Base-by-base conservation (phyloP, 495 filamentous ascomycete species). In the Penicillium canariense region DNA sequence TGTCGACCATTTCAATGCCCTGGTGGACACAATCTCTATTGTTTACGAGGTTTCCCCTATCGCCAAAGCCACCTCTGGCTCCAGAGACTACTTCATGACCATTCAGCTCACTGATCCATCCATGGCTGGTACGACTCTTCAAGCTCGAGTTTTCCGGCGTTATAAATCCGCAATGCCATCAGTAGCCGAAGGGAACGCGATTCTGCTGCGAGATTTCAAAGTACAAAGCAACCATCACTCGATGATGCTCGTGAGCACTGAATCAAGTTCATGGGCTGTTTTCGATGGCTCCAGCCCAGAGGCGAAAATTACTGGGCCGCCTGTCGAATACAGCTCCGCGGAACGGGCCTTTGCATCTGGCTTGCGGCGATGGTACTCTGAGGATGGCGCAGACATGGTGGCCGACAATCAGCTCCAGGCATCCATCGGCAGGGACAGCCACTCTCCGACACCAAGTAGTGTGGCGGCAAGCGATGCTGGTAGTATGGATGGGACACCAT, bases 131-230 rank as follows among this genome's bases (percentile, higher is more conserved):
- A 72, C 70, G 0, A 67, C 64, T 4, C 58, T 76, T 10, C 58
- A 60, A 44, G 88, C 89, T 0, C 84, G 88, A 52, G 74, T 96
- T 14, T 89, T 89, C 67, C 82, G 90, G 5, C 86, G 89, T 1
- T 84, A 86, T 63, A 86, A 85, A 59, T 79, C 81, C 11, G 81
- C 84, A 0, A 73, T 97, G 2, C 94, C 94, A 0, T 63, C 77
- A 5, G 75, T 90, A 22, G 72, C 76, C 3, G 77, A 79, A 14
- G 94, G 94, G 7, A 87, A 94, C 58, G 83, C 85, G 2, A 75
- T 96, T 18, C 68, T 98, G 32, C 77, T 98, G 11, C 80, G 87
- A 5, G 77, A 84, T 35, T 91, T 97, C 61, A 80, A 78, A 49
- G 88, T 95, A 12, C 65, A 74, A 50, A 79, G 67, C 55, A 71